These are phyloP conservation scores for Amanita inopinata DNA, from an alignment of 768 basidiomycete species.

Conservation along the genomic window DNA sequence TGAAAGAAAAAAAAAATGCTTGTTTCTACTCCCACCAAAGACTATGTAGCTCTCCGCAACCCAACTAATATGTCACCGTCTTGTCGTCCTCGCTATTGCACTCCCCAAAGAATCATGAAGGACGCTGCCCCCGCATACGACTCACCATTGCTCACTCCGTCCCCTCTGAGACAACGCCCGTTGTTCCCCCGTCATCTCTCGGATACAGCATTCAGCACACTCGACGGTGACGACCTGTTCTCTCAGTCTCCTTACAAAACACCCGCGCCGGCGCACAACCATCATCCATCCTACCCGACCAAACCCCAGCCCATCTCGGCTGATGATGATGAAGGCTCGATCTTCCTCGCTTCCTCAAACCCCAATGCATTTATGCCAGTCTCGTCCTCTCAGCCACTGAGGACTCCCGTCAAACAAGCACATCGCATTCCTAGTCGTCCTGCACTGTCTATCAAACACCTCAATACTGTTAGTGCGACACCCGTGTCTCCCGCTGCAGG, in stretches of 20 bases:
- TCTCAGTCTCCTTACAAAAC: conserved; percentile 43
- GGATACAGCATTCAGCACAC: conserved; percentile 14
- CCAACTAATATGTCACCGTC: conserved; percentile 26
- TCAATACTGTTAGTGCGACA: conserved; percentile 18
- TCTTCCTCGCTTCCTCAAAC: conserved; percentile 42
- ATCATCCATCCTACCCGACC: neutral
- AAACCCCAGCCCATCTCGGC: conserved; percentile 24
- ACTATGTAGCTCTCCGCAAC: conserved; percentile 23
- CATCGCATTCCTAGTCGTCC: conserved; percentile 30
- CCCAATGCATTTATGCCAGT: conserved; percentile 32
- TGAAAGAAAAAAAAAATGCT: conserved; percentile 25
- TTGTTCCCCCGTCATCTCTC: conserved; percentile 24
- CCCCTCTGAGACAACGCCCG: conserved; percentile 41
- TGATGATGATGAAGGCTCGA: conserved; percentile 48
- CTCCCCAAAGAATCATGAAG: conserved; percentile 23
- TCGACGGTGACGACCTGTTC: conserved; percentile 42
- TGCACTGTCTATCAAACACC: conserved; percentile 28
- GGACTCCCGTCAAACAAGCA: conserved; percentile 51
- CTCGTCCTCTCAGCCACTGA: conserved; percentile 39
- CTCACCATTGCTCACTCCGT: conserved; percentile 56
- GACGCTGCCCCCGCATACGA: conserved; percentile 29
- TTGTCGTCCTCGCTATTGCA: conserved; percentile 25
- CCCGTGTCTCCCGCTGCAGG: conserved; percentile 16
- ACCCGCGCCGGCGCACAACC: conserved; percentile 19
- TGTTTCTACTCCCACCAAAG: conserved; percentile 33